Conservation (phyloP, 345 rosid species). For the Salix arbutifolia region DNA sequence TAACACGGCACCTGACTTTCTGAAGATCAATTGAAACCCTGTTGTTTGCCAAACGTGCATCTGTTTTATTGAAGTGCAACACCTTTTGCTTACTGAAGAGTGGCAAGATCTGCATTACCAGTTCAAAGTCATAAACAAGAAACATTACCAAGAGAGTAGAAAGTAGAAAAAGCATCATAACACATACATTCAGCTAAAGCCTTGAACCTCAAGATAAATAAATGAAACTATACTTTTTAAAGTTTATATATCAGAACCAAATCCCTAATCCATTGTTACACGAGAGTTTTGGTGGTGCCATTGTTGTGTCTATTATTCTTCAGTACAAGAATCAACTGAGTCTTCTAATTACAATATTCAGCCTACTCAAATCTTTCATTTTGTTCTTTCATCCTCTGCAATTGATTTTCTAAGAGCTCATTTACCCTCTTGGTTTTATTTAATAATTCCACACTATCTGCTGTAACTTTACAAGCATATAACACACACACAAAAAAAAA, state of each 20-base stretch:
- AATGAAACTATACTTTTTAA: neutral
- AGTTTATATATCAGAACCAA: neutral
- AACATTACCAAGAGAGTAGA: neutral
- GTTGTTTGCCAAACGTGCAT: slow-evolving; percentile 84
- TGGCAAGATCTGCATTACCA: slow-evolving; percentile 70
- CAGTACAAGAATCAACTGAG: neutral
- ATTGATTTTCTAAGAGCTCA: neutral
- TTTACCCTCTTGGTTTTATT: neutral
- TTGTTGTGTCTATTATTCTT: neutral
- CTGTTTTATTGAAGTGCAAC: slow-evolving; percentile 84
- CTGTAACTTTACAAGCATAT: neutral
- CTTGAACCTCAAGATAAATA: neutral
- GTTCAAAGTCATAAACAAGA: neutral
- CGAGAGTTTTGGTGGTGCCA: neutral
- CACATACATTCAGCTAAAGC: neutral
- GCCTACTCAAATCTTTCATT: neutral
- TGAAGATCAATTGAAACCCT: slow-evolving; percentile 68
- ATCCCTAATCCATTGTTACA: neutral
- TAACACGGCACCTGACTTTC: slow-evolving; percentile 83
- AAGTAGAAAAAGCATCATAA: neutral
- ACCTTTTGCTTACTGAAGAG: slow-evolving; percentile 65
- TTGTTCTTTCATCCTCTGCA: neutral
- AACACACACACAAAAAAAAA: neutral
- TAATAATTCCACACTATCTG: neutral
- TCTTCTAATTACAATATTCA: neutral